Evolutionary conservation across 495 filamentous ascomycete species (phyloP), one percentile per base, ranked within the genome.

Genomic region (Rusavskia elegans): DNA sequence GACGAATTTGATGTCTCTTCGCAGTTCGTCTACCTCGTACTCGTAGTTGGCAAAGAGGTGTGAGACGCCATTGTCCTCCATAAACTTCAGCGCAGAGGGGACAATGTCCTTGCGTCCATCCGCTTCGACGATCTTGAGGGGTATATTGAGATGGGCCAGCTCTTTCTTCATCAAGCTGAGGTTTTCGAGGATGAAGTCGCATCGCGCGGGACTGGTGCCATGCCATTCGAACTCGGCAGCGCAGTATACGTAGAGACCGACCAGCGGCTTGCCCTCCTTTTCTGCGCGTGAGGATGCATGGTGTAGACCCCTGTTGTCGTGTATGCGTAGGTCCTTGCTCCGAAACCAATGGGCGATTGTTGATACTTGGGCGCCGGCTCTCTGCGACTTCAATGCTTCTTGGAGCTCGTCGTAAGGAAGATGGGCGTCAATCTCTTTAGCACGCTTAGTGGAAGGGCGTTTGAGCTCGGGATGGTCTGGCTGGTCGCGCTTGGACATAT

Each of bases 1-100:
- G 3, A 67, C 55, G 5, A 70, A 53, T 32, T 63, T 61, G 52
- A 66, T 63, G 20, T 72, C 69, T 5, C 69, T 54, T 50, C 82
- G 65, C 30, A 88, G 60, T 64, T 89, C 84, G 57, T 89, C 84
- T 10, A 86, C 81, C 62, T 89, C 84, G 61, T 87, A 88, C 59
- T 89, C 84, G 37, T 82, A 73, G 54, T 87, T 85, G 19, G 79
- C 76, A 54, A 75, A 87, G 8, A 87, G 37, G 54, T 86, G 82
- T 1, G 60, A 63, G 7, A 67, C 53, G 14, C 62, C 55, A 35
- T 72, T 60, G 20, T 68, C 59, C 36, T 60, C 60, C 6, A 67
- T 32, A 35, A 72, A 72, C n/a, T 68, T 52, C 42, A 63, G 48
- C 6, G 70, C 53, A 5, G 53, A 51, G 16, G 62, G 53, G 5